A percentile compares a stretch with the other conserved stretches of the same genome.
phyloP scores from a whole-genome alignment of 2,329 filamentous ascomycete genomes.

The Colletotrichum tropicicola region DNA sequence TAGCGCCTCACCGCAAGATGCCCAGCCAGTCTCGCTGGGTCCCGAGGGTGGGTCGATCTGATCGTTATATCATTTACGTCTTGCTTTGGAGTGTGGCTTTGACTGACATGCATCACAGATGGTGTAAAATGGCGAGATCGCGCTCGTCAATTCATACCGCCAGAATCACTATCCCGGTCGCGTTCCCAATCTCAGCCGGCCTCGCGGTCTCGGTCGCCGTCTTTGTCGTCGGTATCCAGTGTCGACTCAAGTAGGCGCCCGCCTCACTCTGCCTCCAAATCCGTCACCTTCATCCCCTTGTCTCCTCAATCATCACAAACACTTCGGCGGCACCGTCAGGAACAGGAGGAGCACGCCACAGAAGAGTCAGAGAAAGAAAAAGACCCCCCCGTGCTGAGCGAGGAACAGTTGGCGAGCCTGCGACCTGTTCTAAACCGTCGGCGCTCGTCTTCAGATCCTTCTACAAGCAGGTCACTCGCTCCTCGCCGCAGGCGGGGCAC shows the following conservation, averaged over 20 bases:
- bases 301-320: constrained; percentile 59
- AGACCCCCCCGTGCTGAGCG: constrained; percentile 22
- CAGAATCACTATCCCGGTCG: constrained; percentile 1
- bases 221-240: constrained; percentile 23
- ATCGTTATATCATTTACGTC: constrained; percentile 29
- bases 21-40: constrained; percentile 26
- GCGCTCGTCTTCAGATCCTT: constrained; percentile 44
- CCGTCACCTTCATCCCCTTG: constrained; percentile 57
- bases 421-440: constrained; percentile 34
- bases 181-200: constrained; percentile 13
- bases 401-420: constrained; percentile 28
- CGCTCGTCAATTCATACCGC: constrained; percentile 14
- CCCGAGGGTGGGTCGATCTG: constrained; percentile 34
- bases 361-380: constrained; percentile 27
- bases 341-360: constrained; percentile 40
- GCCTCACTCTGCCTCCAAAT: constrained; percentile 42
- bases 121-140: constrained; percentile 36
- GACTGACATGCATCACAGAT: constrained; percentile 36
- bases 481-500: constrained; percentile 33
- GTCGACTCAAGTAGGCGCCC: constrained; percentile 1
- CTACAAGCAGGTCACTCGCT: constrained; percentile 40
- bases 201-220: constrained; percentile 9
- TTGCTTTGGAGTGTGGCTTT: not conserved
- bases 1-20: constrained; percentile 30
- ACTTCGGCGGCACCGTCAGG: constrained; percentile 49